These are phyloP conservation scores for Ceratobasidium sp. DNA, from an alignment of 1,284 basidiomycete species.

Conservation along the genomic window DNA sequence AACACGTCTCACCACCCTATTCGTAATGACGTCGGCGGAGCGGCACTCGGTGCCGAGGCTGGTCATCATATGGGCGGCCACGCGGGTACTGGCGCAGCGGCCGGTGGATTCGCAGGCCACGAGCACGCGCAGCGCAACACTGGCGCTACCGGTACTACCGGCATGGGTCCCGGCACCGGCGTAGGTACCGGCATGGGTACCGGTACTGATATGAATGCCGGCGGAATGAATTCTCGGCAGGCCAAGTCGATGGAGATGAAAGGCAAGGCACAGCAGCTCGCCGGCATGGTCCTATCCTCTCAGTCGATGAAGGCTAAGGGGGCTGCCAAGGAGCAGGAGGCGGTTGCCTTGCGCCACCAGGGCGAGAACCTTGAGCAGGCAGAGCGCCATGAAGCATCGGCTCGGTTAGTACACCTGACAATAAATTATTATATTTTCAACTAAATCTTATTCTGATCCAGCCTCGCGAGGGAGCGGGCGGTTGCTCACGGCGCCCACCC, in stretches of 20 bases:
- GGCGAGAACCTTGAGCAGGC: constrained; percentile 23
- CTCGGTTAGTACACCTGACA: background rate
- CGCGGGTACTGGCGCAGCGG: background rate
- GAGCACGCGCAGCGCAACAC: background rate
- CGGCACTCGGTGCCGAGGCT: background rate
- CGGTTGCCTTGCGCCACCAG: constrained; percentile 38
- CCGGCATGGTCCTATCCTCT: constrained; percentile 32
- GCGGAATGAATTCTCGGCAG: constrained; percentile 8
- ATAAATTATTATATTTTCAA: too few relatives aligned
- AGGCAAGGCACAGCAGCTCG: constrained; percentile 41
- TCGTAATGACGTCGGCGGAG: background rate
- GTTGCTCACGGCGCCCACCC: constrained; percentile 37
- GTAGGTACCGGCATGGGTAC: background rate
- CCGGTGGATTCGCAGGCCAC: background rate
- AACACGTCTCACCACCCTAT: background rate
- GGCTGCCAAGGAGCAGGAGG: constrained; percentile 37
- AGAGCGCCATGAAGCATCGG: constrained; percentile 32
- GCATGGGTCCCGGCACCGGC: too few relatives aligned
- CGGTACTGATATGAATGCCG: background rate
- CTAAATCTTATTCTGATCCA: too few relatives aligned
- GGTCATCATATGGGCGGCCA: constrained; percentile 25
- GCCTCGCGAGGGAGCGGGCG: constrained; percentile 7
- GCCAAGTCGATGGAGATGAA: constrained; percentile 38
- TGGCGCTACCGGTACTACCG: background rate
- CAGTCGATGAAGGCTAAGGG: constrained; percentile 44